phyloP scores from a whole-genome alignment of 495 filamentous ascomycete genomes.

The Penicillium coprophilum region DNA sequence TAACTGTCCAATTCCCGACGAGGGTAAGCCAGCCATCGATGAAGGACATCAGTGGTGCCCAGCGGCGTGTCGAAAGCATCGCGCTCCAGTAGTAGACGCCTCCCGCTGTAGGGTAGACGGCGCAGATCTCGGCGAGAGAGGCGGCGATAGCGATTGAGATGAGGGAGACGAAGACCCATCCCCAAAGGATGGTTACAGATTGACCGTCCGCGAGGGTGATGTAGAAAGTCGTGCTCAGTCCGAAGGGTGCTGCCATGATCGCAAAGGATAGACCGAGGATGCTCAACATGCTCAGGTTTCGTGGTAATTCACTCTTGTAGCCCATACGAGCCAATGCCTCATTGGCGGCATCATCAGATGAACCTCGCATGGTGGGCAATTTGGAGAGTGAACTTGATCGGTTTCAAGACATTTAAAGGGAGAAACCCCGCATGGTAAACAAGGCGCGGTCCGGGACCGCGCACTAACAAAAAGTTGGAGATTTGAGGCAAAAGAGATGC shows the following conservation, averaged over 20 bases:
- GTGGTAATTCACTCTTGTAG: constrained; percentile 61
- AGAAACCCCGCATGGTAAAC: constrained; percentile 28
- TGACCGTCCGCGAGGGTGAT: constrained; percentile 66
- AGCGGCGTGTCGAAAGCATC: constrained; percentile 54
- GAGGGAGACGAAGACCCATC: constrained; percentile 66
- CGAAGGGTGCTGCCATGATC: constrained; percentile 64
- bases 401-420: not conserved
- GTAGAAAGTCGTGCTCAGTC: constrained; percentile 67
- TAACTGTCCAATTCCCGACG: constrained; percentile 65
- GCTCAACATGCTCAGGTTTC: constrained; percentile 63
- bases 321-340: constrained; percentile 60
- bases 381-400: not conserved
- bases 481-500: constrained; percentile 9
- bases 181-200: constrained; percentile 67
- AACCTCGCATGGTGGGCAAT: constrained; percentile 23
- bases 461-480: constrained; percentile 7
- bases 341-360: constrained; percentile 46
- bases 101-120: constrained; percentile 67
- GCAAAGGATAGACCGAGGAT: constrained; percentile 61
- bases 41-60: constrained; percentile 65
- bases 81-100: constrained; percentile 79
- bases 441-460: constrained; percentile 33
- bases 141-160: constrained; percentile 70
- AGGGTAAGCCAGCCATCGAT: constrained; percentile 76
- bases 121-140: constrained; percentile 74